These are phyloP conservation scores for Epipyxis sp. DNA, from an alignment of 108 stramenopile species.

Conservation along the genomic window DNA sequence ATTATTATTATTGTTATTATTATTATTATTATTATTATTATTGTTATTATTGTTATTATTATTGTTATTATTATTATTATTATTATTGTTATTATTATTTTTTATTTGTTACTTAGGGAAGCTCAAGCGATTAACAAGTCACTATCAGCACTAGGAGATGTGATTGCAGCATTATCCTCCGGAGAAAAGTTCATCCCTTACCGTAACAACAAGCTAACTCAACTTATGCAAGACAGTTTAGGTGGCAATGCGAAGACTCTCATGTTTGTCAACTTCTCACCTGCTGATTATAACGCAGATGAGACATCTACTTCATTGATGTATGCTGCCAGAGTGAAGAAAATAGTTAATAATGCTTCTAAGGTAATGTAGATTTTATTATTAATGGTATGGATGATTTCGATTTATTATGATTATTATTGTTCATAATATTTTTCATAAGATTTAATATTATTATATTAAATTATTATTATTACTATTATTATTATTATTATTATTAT, in stretches of 20 bases:
- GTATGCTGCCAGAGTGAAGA: conserved; percentile 55
- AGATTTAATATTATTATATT: too few species aligned
- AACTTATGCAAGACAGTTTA: conserved; percentile 62
- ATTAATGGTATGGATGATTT: too few species aligned
- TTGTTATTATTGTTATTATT: conserved; percentile 17
- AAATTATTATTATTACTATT: too few species aligned
- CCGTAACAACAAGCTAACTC: conserved; percentile 62
- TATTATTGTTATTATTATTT: conserved; percentile 12
- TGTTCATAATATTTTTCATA: too few species aligned
- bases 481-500: too few species aligned
- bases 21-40: too few species aligned
- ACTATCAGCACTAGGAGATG: conserved; percentile 37
- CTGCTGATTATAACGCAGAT: conserved; percentile 64
- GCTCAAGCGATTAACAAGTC: conserved; percentile 31
- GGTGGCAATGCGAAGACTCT: conserved; percentile 64
- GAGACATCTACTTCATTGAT: conserved; percentile 52
- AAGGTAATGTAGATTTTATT: conserved; percentile 33
- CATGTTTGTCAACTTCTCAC: conserved; percentile 59
- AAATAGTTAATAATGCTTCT: conserved; percentile 57
- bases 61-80: too few species aligned
- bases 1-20: too few species aligned
- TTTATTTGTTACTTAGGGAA: not conserved
- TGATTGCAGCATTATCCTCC: conserved; percentile 42
- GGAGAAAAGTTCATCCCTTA: conserved; percentile 47
- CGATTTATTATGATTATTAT: too few species aligned